A percentile compares a stretch with the other conserved stretches of the same genome.
phyloP scores from a whole-genome alignment of 306 rosid genomes.

The Prunus kanzakura region DNA sequence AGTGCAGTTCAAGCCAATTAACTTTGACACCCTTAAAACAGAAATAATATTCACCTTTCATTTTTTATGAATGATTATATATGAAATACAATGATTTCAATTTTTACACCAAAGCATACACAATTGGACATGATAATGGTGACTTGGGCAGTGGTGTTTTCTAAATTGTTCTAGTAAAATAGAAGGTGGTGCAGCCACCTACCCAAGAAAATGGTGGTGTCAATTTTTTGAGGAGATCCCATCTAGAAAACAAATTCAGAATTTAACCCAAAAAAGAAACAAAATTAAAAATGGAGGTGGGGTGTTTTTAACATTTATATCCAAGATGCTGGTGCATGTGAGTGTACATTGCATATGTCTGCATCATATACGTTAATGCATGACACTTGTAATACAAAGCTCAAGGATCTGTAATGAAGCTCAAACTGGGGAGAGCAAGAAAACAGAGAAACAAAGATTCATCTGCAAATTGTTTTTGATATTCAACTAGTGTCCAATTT shows the following conservation, averaged over 20 bases:
- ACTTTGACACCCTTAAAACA: slow-evolving; percentile 5
- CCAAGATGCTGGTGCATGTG: not conserved
- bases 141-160: not conserved
- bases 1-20: slow-evolving; percentile 50
- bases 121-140: slow-evolving; percentile 2
- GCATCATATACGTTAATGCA: not conserved
- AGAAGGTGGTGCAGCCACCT: not conserved
- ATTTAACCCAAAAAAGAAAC: not conserved
- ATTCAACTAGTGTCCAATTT: slow-evolving; percentile 8
- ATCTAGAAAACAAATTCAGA: not conserved
- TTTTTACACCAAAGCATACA: slow-evolving; percentile 5
- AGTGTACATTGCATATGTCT: not conserved
- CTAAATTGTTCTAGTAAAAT: not conserved
- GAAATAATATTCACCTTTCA: slow-evolving; percentile 6
- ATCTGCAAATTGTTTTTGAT: not conserved
- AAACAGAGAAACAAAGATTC: not conserved
- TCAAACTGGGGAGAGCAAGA: not conserved
- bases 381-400: not conserved
- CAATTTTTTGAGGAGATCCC: not conserved
- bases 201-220: not conserved
- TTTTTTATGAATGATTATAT: not conserved
- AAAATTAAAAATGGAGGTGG: not conserved
- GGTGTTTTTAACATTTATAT: not conserved
- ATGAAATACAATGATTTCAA: slow-evolving; percentile 17
- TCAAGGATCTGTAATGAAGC: not conserved